These are phyloP conservation scores for Pseudopyrenochaeta lycopersici DNA, from an alignment of 2,329 filamentous ascomycete genomes.

Conservation along the genomic window DNA sequence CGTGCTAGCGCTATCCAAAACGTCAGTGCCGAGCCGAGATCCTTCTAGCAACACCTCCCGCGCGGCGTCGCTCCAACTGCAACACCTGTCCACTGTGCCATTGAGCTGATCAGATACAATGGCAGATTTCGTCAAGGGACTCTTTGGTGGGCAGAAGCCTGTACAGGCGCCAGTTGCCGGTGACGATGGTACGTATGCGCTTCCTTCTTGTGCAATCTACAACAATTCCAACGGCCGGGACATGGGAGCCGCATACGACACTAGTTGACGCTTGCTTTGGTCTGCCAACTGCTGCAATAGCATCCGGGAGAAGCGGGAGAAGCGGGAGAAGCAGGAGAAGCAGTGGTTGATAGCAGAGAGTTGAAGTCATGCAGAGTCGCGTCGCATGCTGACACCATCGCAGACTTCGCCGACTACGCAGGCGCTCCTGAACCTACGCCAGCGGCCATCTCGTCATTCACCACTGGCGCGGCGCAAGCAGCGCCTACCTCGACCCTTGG, in stretches of 20 bases:
- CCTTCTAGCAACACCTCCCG: conserved; percentile 23
- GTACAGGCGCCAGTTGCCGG: conserved; percentile 60
- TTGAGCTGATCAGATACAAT: conserved; percentile 41
- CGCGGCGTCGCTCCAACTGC: conserved; percentile 27
- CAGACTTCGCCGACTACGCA: conserved; percentile 96
- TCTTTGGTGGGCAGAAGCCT: conserved; percentile 74
- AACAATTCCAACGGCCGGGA: conserved; percentile 18
- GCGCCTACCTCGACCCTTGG: conserved; percentile 52
- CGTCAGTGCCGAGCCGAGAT: conserved; percentile 38
- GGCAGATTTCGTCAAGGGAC: conserved; percentile 69
- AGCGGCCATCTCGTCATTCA: conserved; percentile 55
- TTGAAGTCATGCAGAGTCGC: not conserved
- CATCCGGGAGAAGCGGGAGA: not conserved
- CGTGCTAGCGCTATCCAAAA: conserved; percentile 36
- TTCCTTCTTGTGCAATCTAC: conserved; percentile 10
- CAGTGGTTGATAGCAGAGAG: too few species aligned
- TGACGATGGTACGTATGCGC: conserved; percentile 69
- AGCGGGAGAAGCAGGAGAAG: not conserved
- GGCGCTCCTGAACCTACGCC: conserved; percentile 74
- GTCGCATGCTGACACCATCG: not conserved
- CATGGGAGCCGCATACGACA: conserved; percentile 8
- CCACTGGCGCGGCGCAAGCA: conserved; percentile 42
- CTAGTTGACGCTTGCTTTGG: not conserved
- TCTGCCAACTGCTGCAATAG: not conserved
- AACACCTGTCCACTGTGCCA: conserved; percentile 30